These are phyloP conservation scores for Dissoconium aciculare DNA, from an alignment of 2,329 filamentous ascomycete genomes.

Conservation along the genomic window DNA sequence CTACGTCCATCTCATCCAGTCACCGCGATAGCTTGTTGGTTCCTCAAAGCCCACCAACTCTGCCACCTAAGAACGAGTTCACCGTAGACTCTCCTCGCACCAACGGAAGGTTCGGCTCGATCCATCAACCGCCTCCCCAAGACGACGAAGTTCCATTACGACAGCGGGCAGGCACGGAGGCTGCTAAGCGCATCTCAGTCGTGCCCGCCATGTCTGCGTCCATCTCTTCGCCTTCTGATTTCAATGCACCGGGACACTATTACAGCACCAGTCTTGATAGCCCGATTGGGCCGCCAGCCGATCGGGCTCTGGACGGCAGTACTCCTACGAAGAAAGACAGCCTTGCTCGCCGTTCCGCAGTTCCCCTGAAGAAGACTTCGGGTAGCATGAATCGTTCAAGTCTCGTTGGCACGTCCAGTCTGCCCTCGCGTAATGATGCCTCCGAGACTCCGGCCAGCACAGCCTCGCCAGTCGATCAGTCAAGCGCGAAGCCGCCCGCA, in stretches of 20 bases:
- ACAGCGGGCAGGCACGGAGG: conserved; percentile 11
- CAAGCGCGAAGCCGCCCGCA: conserved; percentile 7
- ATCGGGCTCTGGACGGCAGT: conserved; percentile 5
- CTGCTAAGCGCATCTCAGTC: conserved; percentile 12
- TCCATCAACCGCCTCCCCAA: conserved; percentile 20
- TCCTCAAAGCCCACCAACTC: conserved; percentile 41
- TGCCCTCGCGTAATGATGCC: neutral
- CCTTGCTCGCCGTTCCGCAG: conserved; percentile 6
- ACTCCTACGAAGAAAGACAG: conserved; percentile 15
- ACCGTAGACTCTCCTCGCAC: conserved; percentile 3
- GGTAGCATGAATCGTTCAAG: conserved; percentile 23
- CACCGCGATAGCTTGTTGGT: conserved; percentile 62
- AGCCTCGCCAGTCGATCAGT: neutral
- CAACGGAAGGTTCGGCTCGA: conserved; percentile 13
- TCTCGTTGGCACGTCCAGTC: conserved; percentile 10
- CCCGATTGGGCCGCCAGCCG: conserved; percentile 7
- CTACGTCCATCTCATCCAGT: conserved; percentile 20
- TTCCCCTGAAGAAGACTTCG: conserved; percentile 32
- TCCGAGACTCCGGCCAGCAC: neutral
- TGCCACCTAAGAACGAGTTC: conserved; percentile 8
- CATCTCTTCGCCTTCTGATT: conserved; percentile 16
- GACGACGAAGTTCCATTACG: conserved; percentile 11
- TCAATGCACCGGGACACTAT: conserved; percentile 14
- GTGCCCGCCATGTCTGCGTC: conserved; percentile 16
- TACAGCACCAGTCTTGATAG: conserved; percentile 16